These are phyloP conservation scores for Pascua sp. DNA, from an alignment of 1,284 basidiomycete genomes.

Conservation along the genomic window DNA sequence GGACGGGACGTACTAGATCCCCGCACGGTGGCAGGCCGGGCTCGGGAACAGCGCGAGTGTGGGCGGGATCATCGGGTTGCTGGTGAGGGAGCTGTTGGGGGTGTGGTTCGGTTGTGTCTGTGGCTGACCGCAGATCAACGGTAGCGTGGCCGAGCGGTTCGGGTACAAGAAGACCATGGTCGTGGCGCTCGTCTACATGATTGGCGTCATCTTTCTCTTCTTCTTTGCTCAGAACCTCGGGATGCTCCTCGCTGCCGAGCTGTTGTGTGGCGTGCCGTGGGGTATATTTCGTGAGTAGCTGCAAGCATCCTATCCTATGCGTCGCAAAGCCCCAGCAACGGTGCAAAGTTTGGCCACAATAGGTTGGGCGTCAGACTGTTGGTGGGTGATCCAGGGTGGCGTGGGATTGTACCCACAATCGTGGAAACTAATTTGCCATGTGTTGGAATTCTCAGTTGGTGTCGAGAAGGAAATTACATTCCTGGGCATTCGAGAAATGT, in stretches of 20 bases:
- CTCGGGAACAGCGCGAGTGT: slow-evolving; percentile 45
- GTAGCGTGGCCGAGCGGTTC: slow-evolving; percentile 45
- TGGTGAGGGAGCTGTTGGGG: slow-evolving; percentile 27
- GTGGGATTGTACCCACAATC: too few relatives aligned
- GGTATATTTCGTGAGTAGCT: too few relatives aligned
- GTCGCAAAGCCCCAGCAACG: too few relatives aligned
- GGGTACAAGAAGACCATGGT: slow-evolving; percentile 43
- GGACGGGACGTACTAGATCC: slow-evolving; percentile 48
- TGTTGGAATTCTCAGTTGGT: slow-evolving; percentile 8
- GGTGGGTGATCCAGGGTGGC: too few relatives aligned
- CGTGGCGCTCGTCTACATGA: slow-evolving; percentile 29
- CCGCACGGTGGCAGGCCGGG: slow-evolving; percentile 53
- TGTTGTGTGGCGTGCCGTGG: slow-evolving; percentile 39
- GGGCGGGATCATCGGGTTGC: slow-evolving; percentile 50
- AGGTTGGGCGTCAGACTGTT: slow-evolving; percentile 3
- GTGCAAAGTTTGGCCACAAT: too few relatives aligned
- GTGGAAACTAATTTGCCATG: too few relatives aligned
- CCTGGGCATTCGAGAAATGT: slow-evolving; percentile 44
- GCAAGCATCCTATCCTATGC: too few relatives aligned
- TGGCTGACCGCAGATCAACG: too few relatives aligned
- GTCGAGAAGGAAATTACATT: slow-evolving; percentile 51
- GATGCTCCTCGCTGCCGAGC: slow-evolving; percentile 32
- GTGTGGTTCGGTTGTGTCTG: slow-evolving; percentile 6
- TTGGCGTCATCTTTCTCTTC: slow-evolving; percentile 38
- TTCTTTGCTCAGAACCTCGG: slow-evolving; percentile 37